Conservation (phyloP, 2,329 filamentous ascomycete genomes). For the Pseudohalonectria lignicola region DNA sequence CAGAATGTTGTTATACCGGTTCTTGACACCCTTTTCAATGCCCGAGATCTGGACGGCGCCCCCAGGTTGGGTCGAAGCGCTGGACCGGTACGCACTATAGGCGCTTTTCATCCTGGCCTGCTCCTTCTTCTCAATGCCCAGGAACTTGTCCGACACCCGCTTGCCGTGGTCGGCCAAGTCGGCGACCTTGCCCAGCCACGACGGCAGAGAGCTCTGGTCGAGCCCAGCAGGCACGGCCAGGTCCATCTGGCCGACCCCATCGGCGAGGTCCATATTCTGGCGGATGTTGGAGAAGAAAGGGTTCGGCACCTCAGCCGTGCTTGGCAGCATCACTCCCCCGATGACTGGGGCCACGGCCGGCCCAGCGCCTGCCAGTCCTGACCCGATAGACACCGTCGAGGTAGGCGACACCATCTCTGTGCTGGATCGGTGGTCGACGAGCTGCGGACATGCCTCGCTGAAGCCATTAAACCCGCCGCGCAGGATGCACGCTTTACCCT, state of each 20-base stretch:
- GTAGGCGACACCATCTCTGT: constrained; percentile 10
- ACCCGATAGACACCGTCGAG: constrained; percentile 36
- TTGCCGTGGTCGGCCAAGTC: constrained; percentile 64
- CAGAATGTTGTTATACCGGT: constrained; percentile 95
- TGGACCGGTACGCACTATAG: constrained; percentile 38
- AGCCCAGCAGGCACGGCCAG: constrained; percentile 34
- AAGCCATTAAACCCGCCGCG: constrained; percentile 75
- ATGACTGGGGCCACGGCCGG: constrained; percentile 60
- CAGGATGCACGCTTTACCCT: constrained; percentile 62
- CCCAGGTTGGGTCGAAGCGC: constrained; percentile 13
- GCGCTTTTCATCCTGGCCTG: constrained; percentile 87
- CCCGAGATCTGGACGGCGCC: constrained; percentile 64
- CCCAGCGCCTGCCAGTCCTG: constrained; percentile 15
- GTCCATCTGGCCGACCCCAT: constrained; percentile 80
- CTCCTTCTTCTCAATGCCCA: constrained; percentile 74
- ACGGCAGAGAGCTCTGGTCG: constrained; percentile 47
- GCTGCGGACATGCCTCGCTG: constrained; percentile 50
- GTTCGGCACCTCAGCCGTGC: constrained; percentile 47
- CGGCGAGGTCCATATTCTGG: constrained; percentile 90
- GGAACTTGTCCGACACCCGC: constrained; percentile 69
- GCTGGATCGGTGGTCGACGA: constrained; percentile 43
- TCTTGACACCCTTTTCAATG: constrained; percentile 90
- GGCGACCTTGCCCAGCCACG: constrained; percentile 65
- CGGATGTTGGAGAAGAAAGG: constrained; percentile 95
- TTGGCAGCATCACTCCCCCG: constrained; percentile 77